phyloP scores from a whole-genome alignment of 2,329 filamentous ascomycete species.

The Dothideomycetes sp. region DNA sequence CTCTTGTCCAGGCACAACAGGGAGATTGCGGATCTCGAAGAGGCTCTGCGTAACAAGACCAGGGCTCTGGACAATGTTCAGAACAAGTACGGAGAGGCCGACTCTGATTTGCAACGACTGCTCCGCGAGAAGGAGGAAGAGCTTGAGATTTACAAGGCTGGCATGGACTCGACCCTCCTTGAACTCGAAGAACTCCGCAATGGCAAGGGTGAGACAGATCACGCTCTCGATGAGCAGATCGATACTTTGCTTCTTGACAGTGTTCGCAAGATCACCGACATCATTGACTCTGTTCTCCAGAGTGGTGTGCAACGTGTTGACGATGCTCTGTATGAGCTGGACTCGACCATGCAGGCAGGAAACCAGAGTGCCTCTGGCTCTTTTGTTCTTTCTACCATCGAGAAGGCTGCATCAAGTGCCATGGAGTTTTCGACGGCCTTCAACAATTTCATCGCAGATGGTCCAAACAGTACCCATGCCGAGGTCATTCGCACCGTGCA shows the following conservation, averaged over 20 bases:
- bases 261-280: conserved; percentile 88
- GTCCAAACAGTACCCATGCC: conserved; percentile 77
- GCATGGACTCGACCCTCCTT: conserved; percentile 91
- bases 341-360: conserved; percentile 95
- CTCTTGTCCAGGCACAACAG: conserved; percentile 95
- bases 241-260: conserved; percentile 81
- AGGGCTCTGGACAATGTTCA: conserved; percentile 77
- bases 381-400: conserved; percentile 91
- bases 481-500: conserved; percentile 92
- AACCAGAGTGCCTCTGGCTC: conserved; percentile 95
- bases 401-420: conserved; percentile 87
- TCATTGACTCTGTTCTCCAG: conserved; percentile 93
- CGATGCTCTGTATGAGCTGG: conserved; percentile 91
- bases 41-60: conserved; percentile 78
- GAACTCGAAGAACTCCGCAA: conserved; percentile 80
- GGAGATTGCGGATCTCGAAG: conserved; percentile 93
- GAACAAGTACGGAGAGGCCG: conserved; percentile 66
- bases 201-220: conserved; percentile 55
- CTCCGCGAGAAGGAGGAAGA: conserved; percentile 95
- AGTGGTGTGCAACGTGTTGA: conserved; percentile 89
- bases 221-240: conserved; percentile 79
- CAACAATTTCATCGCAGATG: conserved; percentile 97
- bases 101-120: conserved; percentile 74
- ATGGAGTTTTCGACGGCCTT: conserved; percentile 98
- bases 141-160: conserved; percentile 93